Evolutionary conservation across 1,284 basidiomycete species (phyloP), one percentile per base, ranked within the genome.

Genomic region (Apiotrichum laibachii): DNA sequence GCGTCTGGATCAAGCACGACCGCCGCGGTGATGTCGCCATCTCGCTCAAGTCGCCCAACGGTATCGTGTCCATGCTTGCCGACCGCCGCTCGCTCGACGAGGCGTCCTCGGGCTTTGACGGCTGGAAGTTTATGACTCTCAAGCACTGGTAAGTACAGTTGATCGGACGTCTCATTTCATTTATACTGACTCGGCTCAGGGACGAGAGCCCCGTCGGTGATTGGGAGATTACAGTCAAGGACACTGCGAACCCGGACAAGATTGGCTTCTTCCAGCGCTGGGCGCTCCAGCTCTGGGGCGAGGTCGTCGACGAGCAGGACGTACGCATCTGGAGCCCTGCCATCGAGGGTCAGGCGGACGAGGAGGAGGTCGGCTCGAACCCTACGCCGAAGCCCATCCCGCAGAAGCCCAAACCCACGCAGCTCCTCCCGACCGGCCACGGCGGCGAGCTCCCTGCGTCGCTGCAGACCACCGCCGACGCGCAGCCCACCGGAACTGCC

Each of bases 71-170:
- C 71, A 82, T 97, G 11, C 80, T 99, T 43, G 93, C 89, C 22
- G 84, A 85, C 13, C 82, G 82, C 53, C 84, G 96, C 58, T 76
- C 82, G 37, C 83, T 82, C 43, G 96, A 99, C 73, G 76, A 79
- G 49, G 88, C 85, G 15, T 75, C 71, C 5, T 83, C 82, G 12
- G 96, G 96, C 7, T 96, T 85, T 76, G 85, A 86, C 31, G 94
- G 92, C 0, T 99, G 96, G 96, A 88, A 85, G 21, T 99, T 99
- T 75, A 99, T 98, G 94, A 86, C 87, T 26, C 85, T 99, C 57
- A 99, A 99, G 79, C 96, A 99, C 76, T 99, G 96, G 96, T 92
- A 60, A 71, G 86, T 78, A n/a, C 4, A 42, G 26, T 31, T 31
- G n/a, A n/a, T n/a, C n/a, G n/a, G n/a, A n/a, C 26, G 26, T 7